These are phyloP conservation scores for Podospora bellae-mahoneyi DNA, from an alignment of 495 filamentous ascomycete species.

Conservation along the genomic window DNA sequence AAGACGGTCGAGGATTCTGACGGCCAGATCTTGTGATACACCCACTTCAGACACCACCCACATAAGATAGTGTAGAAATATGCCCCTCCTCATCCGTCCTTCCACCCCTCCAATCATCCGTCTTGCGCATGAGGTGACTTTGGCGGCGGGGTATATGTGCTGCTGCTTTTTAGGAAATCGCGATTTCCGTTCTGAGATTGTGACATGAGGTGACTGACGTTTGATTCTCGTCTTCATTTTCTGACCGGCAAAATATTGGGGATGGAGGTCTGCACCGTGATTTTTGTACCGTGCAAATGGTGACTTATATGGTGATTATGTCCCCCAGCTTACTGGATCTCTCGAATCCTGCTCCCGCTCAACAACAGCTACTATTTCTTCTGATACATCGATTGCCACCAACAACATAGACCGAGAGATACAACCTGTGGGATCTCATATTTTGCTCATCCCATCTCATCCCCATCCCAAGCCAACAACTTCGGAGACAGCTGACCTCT, in stretches of 20 bases:
- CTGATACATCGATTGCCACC: background rate
- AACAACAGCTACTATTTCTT: background rate
- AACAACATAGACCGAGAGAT: no score
- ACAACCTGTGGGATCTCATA: background rate
- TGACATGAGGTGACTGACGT: conserved; percentile 2
- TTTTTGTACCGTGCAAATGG: background rate
- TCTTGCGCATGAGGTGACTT: background rate
- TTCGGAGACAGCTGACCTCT: background rate
- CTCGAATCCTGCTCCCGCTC: background rate
- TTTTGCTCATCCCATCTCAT: background rate
- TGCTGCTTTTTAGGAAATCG: background rate
- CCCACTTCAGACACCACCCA: background rate
- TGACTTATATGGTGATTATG: background rate
- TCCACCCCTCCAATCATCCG: background rate
- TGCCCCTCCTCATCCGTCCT: background rate
- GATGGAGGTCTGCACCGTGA: background rate
- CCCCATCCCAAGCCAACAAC: background rate
- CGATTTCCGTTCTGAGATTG: conserved; percentile 14
- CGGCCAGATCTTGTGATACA: background rate
- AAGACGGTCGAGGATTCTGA: background rate
- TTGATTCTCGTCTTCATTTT: background rate
- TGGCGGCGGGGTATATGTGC: background rate
- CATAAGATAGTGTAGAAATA: background rate
- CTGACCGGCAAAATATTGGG: background rate
- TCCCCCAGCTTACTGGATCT: background rate